A percentile compares a stretch with the other conserved stretches of the same genome.
These are phyloP conservation scores for Verticillium isaacii DNA, from an alignment of 2,329 filamentous ascomycete species.

Conservation along the genomic window DNA sequence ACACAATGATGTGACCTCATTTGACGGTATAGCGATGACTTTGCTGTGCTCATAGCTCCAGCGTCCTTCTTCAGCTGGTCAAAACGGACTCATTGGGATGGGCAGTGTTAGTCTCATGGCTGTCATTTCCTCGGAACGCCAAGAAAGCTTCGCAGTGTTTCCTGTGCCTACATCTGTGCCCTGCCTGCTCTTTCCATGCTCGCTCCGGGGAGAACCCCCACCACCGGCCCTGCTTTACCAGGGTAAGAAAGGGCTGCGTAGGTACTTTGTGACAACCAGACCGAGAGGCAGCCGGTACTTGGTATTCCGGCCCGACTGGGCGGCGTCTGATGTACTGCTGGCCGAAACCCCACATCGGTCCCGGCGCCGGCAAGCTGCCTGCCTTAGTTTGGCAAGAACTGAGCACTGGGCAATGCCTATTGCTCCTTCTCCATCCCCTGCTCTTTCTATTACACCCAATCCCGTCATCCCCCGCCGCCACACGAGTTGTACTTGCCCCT, in stretches of 20 bases:
- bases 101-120: neutral
- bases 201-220: neutral
- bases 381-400: neutral
- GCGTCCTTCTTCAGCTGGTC: no score
- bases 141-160: neutral
- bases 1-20: no score
- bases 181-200: neutral
- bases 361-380: neutral
- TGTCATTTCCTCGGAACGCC: neutral
- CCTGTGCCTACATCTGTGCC: neutral
- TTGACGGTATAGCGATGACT: no score
- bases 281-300: neutral
- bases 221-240: neutral
- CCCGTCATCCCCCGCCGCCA: neutral
- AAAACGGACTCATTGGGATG: neutral
- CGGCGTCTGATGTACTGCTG: neutral
- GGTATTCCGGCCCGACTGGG: neutral
- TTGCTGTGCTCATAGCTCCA: no score
- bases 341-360: neutral
- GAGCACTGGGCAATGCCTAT: constrained; percentile 3
- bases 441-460: neutral
- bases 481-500: neutral
- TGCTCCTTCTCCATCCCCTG: constrained; percentile 1
- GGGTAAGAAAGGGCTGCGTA: neutral
- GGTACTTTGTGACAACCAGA: neutral